Percentiles rank a stretch among this genome's conserved stretches.
Conservation (phyloP, 495 filamentous ascomycete genomes). For the Pyrenula massariospora region DNA sequence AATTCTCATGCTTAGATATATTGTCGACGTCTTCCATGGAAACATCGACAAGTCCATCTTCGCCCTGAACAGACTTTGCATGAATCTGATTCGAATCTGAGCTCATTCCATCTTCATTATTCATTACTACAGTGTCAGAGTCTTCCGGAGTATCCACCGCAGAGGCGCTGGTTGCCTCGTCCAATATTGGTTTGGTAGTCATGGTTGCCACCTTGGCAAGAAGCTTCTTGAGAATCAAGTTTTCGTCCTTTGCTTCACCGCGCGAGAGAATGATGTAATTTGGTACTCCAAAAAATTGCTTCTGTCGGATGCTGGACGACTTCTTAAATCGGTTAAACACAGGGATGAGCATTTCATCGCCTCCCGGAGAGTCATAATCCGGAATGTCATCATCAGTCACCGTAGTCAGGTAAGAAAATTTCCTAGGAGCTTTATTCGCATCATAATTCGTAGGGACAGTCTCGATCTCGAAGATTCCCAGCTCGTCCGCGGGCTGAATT, state of each 20-base stretch:
- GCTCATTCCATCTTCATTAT: slow-evolving; percentile 62
- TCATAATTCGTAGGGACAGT: slow-evolving; percentile 65
- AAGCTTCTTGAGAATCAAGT: slow-evolving; percentile 51
- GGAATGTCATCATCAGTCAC: slow-evolving; percentile 46
- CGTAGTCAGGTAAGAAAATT: slow-evolving; percentile 32
- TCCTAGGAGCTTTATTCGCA: slow-evolving; percentile 27
- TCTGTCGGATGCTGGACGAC: slow-evolving; percentile 9
- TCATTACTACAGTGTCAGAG: slow-evolving; percentile 59
- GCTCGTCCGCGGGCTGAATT: slow-evolving; percentile 49
- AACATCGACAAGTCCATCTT: slow-evolving; percentile 85
- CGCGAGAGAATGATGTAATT: slow-evolving; percentile 47
- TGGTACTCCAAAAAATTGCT: slow-evolving; percentile 40
- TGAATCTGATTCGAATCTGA: slow-evolving; percentile 53
- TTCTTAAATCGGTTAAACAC: slow-evolving; percentile 56
- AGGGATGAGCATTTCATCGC: slow-evolving; percentile 66
- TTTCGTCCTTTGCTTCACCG: slow-evolving; percentile 49
- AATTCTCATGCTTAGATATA: slow-evolving; percentile 11
- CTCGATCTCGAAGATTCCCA: slow-evolving; percentile 74
- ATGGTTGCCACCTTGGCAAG: slow-evolving; percentile 42
- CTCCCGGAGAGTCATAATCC: slow-evolving; percentile 47
- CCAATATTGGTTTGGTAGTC: slow-evolving; percentile 51
- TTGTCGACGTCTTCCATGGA: slow-evolving; percentile 58
- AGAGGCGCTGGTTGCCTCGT: slow-evolving; percentile 28
- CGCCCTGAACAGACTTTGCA: slow-evolving; percentile 69
- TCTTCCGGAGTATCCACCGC: slow-evolving; percentile 39